Conservation (phyloP, 441 rosid genomes). For the Bocquillonia castaneifolia region DNA sequence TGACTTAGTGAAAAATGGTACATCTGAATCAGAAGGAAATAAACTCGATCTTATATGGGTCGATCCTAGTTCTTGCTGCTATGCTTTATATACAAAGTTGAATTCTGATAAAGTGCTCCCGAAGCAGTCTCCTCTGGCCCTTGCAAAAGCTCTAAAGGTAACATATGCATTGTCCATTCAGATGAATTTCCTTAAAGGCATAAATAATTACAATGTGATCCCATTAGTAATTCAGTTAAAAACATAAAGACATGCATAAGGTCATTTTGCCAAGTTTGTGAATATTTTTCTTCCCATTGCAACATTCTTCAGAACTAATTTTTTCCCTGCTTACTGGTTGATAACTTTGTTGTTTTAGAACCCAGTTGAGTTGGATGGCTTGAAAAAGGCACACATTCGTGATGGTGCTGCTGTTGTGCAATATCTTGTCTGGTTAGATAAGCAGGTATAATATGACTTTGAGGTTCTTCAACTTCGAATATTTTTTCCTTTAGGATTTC, state of each 20-base stretch:
- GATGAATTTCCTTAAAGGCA: background rate
- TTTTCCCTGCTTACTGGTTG: slow-evolving; percentile 8
- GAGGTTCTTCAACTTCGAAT: background rate
- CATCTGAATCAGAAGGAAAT: slow-evolving; percentile 28
- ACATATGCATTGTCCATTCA: slow-evolving; percentile 4
- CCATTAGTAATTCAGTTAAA: background rate
- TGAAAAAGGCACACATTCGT: slow-evolving; percentile 83
- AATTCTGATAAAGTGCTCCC: slow-evolving; percentile 60
- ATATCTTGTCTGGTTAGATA: slow-evolving; percentile 92
- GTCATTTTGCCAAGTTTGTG: background rate
- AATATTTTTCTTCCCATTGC: background rate
- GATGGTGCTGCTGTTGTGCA: slow-evolving; percentile 99
- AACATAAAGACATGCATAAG: background rate
- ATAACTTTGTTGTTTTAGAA: slow-evolving; percentile 42
- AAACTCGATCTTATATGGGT: slow-evolving; percentile 56
- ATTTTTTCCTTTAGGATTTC: background rate
- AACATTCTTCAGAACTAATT: background rate
- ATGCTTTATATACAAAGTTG: slow-evolving; percentile 78
- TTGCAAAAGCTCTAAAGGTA: slow-evolving; percentile 94
- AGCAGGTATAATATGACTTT: slow-evolving; percentile 48
- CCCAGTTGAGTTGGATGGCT: slow-evolving; percentile 83
- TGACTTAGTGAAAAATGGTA: slow-evolving; percentile 20
- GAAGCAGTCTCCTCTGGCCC: slow-evolving; percentile 85
- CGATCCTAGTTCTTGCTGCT: slow-evolving; percentile 84
- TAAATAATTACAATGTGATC: background rate